Conservation (phyloP, 2,329 filamentous ascomycete species). For the Penicillium hordei region DNA sequence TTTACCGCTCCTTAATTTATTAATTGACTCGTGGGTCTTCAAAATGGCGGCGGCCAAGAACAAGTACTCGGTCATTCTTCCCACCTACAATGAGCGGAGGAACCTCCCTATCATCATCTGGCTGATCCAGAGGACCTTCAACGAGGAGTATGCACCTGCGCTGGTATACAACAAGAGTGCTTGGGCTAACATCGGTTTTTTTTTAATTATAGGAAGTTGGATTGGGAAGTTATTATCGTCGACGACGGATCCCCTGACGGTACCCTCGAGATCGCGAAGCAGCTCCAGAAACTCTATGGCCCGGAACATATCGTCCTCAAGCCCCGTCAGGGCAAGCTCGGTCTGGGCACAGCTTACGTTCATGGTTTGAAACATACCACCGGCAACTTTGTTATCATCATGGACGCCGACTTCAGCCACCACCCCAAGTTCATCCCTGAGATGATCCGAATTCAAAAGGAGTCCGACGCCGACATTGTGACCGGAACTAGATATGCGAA, state of each 20-base stretch:
- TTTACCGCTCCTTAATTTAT: constrained; percentile 11
- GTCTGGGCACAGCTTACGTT: constrained; percentile 94
- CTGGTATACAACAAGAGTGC: background rate
- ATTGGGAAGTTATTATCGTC: constrained; percentile 97
- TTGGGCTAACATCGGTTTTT: background rate
- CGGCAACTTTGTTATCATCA: constrained; percentile 97
- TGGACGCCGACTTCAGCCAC: constrained; percentile 99
- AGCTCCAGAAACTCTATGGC: constrained; percentile 83
- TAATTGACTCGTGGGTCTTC: constrained; percentile 11
- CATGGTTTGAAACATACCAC: constrained; percentile 87
- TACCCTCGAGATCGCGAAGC: constrained; percentile 84
- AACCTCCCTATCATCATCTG: constrained; percentile 96
- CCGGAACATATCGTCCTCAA: constrained; percentile 76
- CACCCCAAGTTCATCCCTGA: constrained; percentile 98
- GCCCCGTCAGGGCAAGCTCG: constrained; percentile 88
- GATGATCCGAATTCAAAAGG: constrained; percentile 82
- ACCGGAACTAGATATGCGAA: constrained; percentile 93
- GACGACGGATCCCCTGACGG: constrained; percentile 97
- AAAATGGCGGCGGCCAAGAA: constrained; percentile 48
- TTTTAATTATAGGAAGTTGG: constrained; percentile 66
- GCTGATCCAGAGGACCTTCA: constrained; percentile 90
- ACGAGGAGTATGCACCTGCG: constrained; percentile 65
- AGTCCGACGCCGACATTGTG: constrained; percentile 87
- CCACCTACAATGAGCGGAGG: constrained; percentile 96
- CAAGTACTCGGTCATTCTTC: constrained; percentile 96